Evolutionary conservation across 306 rosid genomes (phyloP), one percentile per base, ranked within the genome.

Genomic region (Amphicarpaea edgeworthii): DNA sequence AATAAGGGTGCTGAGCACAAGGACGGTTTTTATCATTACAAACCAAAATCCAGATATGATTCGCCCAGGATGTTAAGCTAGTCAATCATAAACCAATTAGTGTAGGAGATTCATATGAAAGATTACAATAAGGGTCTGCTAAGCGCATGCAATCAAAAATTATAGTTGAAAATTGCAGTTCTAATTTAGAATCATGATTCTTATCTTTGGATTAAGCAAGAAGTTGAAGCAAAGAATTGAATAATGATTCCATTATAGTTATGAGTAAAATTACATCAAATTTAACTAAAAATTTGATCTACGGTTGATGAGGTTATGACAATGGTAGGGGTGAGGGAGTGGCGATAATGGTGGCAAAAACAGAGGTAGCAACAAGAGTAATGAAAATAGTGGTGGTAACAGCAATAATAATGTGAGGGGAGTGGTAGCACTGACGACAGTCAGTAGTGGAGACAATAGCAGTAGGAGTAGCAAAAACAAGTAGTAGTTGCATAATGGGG

Each of bases 1-100:
- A 28, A 59, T 28, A 28, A 6, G 20, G 37, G 66, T 58, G 40
- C 65, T 0, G 42, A 28, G 42, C 41, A 59, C 42, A 28, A 30
- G 42, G 21, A 59, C 11, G 65, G 20, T 14, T 26, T 24, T 26
- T 28, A 28, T 57, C 65, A 58, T 28, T 59, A 30, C 66, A 59
- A 34, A 76, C 72, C 60, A 65, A 58, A 72, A 50, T 76, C 58
- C 74, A 58, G 57, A 49, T 47, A 32, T 46, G 49, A 76, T 53
- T 53, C 40, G 49, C 55, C 76, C 60, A 64, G 55, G 57, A 65
- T 32, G 74, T 73, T 82, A 55, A 68, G 60, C 63, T 26, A 49
- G 3, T 72, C 50, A n/a, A 50, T 63, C 21, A 40, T 17, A 34
- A 66, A 41, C 42, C 40, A 28, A 46, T 12, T 54, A 68, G 70